phyloP scores from a whole-genome alignment of 2,329 filamentous ascomycete genomes.

The Monilinia fructicola region DNA sequence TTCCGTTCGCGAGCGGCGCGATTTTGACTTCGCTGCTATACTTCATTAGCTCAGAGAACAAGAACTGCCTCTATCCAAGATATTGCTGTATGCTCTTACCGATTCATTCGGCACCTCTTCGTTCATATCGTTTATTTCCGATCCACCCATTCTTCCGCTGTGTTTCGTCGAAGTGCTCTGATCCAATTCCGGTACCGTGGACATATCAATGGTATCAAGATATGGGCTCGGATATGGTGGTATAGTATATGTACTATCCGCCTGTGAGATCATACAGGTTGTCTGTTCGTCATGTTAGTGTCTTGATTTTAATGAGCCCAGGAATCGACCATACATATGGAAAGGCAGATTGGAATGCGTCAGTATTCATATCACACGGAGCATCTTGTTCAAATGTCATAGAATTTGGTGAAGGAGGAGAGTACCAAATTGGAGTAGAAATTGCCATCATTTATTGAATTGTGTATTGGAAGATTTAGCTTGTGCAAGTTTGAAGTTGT shows the following conservation, averaged over 20 bases:
- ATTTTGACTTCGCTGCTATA: slow-evolving; percentile 15
- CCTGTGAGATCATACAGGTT: slow-evolving; percentile 9
- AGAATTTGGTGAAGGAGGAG: slow-evolving; percentile 12
- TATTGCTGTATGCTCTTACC: not conserved
- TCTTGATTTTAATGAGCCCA: not conserved
- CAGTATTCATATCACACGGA: slow-evolving; percentile 16
- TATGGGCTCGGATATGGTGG: slow-evolving; percentile 20
- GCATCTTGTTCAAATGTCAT: slow-evolving; percentile 18
- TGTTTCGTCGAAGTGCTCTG: slow-evolving; percentile 15
- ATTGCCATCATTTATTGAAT: slow-evolving; percentile 18
- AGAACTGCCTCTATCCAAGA: not conserved
- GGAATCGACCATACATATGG: slow-evolving; percentile 19
- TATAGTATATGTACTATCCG: slow-evolving; percentile 17
- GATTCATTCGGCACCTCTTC: not conserved
- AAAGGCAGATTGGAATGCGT: slow-evolving; percentile 11
- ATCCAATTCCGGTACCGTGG: slow-evolving; percentile 13
- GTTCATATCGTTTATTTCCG: slow-evolving; percentile 15
- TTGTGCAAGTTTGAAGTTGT: not conserved
- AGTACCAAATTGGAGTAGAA: slow-evolving; percentile 18
- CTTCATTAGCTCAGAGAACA: not conserved
- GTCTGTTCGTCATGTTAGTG: slow-evolving; percentile 6
- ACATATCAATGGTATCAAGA: slow-evolving; percentile 9
- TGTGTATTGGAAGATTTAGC: not conserved
- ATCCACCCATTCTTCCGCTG: slow-evolving; percentile 1
- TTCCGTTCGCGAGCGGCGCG: slow-evolving; percentile 15